phyloP scores from a whole-genome alignment of 2,329 filamentous ascomycete genomes.

The Claviceps capensis region DNA sequence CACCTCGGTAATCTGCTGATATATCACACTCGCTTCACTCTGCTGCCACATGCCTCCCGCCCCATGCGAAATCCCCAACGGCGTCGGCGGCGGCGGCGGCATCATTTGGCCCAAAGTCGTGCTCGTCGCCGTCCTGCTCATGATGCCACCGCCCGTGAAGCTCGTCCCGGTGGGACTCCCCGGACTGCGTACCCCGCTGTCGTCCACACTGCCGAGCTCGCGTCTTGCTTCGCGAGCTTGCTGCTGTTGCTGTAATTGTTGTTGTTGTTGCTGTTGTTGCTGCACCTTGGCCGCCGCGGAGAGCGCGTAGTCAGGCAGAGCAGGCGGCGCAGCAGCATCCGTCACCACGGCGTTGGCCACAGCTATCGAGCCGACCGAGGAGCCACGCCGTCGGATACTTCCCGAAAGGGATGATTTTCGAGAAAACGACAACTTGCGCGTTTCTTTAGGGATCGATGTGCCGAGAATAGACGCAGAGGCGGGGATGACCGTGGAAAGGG shows the following conservation, averaged over 20 bases:
- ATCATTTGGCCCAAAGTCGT: slow-evolving; percentile 6
- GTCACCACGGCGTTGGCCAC: slow-evolving; percentile 26
- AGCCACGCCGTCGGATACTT: slow-evolving; percentile 27
- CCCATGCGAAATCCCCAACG: slow-evolving; percentile 3
- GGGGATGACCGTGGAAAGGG: neutral
- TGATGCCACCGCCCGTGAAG: slow-evolving; percentile 1
- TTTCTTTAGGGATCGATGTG: slow-evolving; percentile 20
- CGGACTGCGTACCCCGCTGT: slow-evolving; percentile 7
- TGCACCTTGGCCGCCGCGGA: slow-evolving; percentile 32
- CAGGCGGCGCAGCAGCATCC: slow-evolving; percentile 35
- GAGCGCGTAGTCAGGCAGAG: slow-evolving; percentile 39
- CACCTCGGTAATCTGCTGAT: slow-evolving; percentile 65
- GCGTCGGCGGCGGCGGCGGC: slow-evolving; percentile 13
- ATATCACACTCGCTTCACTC: slow-evolving; percentile 34
- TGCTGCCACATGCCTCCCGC: slow-evolving; percentile 20
- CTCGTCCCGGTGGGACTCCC: slow-evolving; percentile 9
- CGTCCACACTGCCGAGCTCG: slow-evolving; percentile 2
- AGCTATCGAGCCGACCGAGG: slow-evolving; percentile 20
- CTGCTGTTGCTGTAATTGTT: neutral
- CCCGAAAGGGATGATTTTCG: slow-evolving; percentile 40
- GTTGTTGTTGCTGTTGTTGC: neutral
- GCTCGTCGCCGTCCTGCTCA: slow-evolving; percentile 6
- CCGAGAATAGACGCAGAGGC: neutral
- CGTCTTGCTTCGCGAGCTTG: slow-evolving; percentile 8
- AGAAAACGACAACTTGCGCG: slow-evolving; percentile 36